Conservation (phyloP, 176 grass and related monocot genomes). For the Raddia distichophylla region DNA sequence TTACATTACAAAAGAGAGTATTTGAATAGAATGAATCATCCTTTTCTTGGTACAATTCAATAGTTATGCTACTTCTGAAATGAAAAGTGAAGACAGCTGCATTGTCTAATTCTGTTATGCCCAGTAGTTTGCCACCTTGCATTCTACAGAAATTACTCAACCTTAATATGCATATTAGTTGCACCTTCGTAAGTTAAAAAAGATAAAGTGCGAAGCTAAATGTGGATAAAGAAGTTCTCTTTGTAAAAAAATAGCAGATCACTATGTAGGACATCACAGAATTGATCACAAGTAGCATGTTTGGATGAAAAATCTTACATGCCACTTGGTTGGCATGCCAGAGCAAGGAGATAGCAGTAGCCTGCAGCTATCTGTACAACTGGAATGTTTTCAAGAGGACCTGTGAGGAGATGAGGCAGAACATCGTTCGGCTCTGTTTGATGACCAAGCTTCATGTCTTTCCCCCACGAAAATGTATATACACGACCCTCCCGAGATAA, state of each 20-base stretch:
- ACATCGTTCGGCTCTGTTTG: constrained; percentile 76
- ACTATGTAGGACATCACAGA: constrained; percentile 18
- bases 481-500: constrained; percentile 81
- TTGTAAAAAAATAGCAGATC: background rate
- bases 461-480: constrained; percentile 91
- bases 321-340: constrained; percentile 82
- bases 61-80: background rate
- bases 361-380: constrained; percentile 87
- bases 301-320: constrained; percentile 62
- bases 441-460: constrained; percentile 76
- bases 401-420: constrained; percentile 66
- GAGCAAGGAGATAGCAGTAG: constrained; percentile 83
- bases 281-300: background rate
- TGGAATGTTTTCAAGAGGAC: constrained; percentile 77
- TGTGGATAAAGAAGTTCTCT: background rate
- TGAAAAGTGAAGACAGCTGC: constrained; percentile 6
- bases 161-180: background rate
- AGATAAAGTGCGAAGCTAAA: background rate
- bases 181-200: background rate
- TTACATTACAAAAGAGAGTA: background rate
- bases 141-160: background rate
- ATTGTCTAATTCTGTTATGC: background rate
- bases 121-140: background rate
- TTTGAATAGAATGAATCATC: background rate
- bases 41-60: constrained; percentile 4